Conservation (phyloP, 1,284 basidiomycete species). For the Ustilago loliicola region DNA sequence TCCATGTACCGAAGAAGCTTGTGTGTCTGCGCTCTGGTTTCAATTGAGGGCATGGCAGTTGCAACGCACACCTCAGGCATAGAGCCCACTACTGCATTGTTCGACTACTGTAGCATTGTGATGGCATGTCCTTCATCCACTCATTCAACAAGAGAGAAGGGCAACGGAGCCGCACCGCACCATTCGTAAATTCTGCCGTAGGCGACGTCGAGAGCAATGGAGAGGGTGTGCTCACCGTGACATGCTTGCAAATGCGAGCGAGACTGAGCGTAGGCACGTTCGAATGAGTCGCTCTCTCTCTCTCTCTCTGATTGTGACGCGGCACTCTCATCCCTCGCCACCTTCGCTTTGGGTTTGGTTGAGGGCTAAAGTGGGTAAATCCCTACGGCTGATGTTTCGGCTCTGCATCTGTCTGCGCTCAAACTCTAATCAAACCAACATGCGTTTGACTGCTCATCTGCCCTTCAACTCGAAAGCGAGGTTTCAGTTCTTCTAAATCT, state of each 20-base stretch:
- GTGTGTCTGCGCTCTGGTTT: not conserved
- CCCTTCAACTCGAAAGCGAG: not conserved
- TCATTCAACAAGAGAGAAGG: not conserved
- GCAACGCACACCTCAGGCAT: not conserved
- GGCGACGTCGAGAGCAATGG: conserved; percentile 1
- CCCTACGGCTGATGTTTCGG: conserved; percentile 6
- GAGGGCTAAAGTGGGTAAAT: not conserved
- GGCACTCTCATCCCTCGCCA: not conserved
- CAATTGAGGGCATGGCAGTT: not conserved
- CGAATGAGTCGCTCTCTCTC: no score
- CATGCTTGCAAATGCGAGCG: not conserved
- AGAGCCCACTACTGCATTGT: not conserved
- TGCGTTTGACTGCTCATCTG: conserved; percentile 1
- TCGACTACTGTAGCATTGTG: not conserved
- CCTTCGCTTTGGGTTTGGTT: not conserved
- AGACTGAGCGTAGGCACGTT: not conserved
- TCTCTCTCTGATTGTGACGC: not conserved
- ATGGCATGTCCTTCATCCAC: not conserved
- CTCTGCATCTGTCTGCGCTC: not conserved
- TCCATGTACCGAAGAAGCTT: not conserved
- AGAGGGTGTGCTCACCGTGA: not conserved
- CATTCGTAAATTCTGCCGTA: not conserved
- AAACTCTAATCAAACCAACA: not conserved
- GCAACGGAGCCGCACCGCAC: not conserved
- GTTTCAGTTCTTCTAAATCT: conserved; percentile 43